Evolutionary conservation across 208 protist genomes (phyloP), one percentile per base, ranked within the genome.

Genomic region (Trypanosoma platydactyli): DNA sequence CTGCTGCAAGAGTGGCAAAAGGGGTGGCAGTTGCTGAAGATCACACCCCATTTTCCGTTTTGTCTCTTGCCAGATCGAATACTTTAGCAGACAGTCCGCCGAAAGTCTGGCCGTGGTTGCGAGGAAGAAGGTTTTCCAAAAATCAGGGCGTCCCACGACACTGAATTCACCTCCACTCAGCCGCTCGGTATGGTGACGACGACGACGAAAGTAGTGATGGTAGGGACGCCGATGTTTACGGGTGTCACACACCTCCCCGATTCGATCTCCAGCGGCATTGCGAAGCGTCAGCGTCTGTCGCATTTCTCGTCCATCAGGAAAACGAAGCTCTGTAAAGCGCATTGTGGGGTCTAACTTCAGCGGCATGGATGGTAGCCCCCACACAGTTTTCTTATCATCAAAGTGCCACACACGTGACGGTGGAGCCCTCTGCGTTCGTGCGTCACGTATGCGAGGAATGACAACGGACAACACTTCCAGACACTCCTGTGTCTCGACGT

Each of bases 221-320:
- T n/a, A 44, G 3, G 0, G 20, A 30, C 13, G 58, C 16, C n/a
- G 42, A 40, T 12, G 22, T 16, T 15, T 18, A 40, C 20, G 42
- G 13, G 18, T 16, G 22, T 0, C 30, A 40, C 30, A 41, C n/a
- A 64, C 11, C 24, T 25, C 13, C n/a, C 48, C 33, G 20, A 64
- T 25, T 22, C 25, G 11, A n/a, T 72, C 33, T 40, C 22, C 52
- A 18, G 68, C 51, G 45, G 33, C 55, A 22, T 73, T 73, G 18
- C 53, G 68, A 13, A 73, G 54, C 22, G 68, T 63, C 7, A 67
- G 24, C 3, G 58, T 63, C 22, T 62, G 54, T 20, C 60, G 68
- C 20, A 61, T 5, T 22, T 66, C 41, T 35, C 52, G 53, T n/a
- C 68, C 68, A 11, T 63, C 53, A 29, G 68, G 68, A 46, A 73